Base-by-base conservation (phyloP, 2,329 filamentous ascomycete genomes). In the Cercospora sp. region DNA sequence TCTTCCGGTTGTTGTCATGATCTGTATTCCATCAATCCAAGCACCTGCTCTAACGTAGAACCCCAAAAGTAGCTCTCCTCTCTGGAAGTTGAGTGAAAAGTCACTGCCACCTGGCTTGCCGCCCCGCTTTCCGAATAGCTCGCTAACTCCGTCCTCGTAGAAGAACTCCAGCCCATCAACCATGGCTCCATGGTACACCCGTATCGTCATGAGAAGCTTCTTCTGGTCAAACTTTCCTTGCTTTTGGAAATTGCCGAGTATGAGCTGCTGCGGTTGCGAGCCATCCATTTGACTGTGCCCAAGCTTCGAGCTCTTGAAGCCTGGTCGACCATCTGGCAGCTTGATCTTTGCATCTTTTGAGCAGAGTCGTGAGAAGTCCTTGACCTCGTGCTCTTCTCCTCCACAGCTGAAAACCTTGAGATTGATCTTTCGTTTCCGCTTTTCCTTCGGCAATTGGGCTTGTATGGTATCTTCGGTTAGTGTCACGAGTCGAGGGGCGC, bases 161-260 rank as follows among this genome's bases (percentile, higher is more conserved):
- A 91, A 85, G 79, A 99, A 98, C 78, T 98, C 94, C 21, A 99
- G 80, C 0, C 95, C 95, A 77, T 97, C 91, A 12, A 98, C 77
- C 3, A 90, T 90, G 67, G 85, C 83, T 1, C 91, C 93, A 74
- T 93, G 90, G 76, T 93, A 96, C 13, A 97, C 85, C 68, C 88
- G 86, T 66, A 97, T 86, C 5, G 87, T 87, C 1, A 88, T 90
- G 70, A 98, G 83, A 32, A 97, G 85, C 70, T 93, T 90, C 63
- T 62, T 69, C 60, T 68, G 63, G 30, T 69, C 66, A 16, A 69
- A 62, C 32, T 66, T 66, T 51, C 64, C 64, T 30, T 88, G 91
- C 70, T 89, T 87, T 45, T 87, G 85, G 13, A 89, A 87, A 75
- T 89, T 90, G 87, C 70, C 96, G 26, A 78, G 89, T 45, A 97